Conservation (phyloP, 805 yeast species). For the Spathaspora passalidarum region DNA sequence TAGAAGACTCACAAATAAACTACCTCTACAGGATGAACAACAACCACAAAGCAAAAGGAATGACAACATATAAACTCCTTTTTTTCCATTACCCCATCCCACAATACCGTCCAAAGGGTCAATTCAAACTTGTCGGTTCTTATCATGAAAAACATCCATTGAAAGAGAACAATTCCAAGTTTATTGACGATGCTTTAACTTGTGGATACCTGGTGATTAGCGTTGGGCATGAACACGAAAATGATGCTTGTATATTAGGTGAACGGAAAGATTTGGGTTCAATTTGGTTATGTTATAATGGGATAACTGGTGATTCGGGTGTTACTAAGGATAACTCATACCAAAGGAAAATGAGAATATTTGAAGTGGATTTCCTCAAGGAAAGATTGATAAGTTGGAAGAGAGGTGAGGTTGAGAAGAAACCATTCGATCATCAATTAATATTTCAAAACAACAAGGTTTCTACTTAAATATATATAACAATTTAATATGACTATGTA, state of each 20-base stretch:
- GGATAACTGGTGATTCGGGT: constrained; percentile 38
- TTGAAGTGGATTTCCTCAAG: constrained; percentile 27
- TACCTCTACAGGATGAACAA: constrained; percentile 27
- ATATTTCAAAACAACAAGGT: constrained; percentile 10
- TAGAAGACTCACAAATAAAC: constrained; percentile 33
- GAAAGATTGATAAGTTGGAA: constrained; percentile 37
- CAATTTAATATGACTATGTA: not conserved
- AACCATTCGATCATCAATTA: constrained; percentile 27
- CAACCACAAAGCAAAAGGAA: not conserved
- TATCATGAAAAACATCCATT: constrained; percentile 37
- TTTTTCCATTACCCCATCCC: constrained; percentile 43
- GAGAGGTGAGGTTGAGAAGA: constrained; percentile 21
- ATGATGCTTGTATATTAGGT: constrained; percentile 38
- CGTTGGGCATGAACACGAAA: constrained; percentile 44
- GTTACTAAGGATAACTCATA: constrained; percentile 22
- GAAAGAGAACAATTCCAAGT: constrained; percentile 20
- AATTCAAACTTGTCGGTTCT: constrained; percentile 34
- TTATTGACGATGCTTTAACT: constrained; percentile 31
- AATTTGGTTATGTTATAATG: constrained; percentile 39
- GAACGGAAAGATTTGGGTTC: constrained; percentile 8
- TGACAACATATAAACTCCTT: constrained; percentile 22
- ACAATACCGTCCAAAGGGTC: constrained; percentile 38
- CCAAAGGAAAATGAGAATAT: constrained; percentile 33
- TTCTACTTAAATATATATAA: not conserved
- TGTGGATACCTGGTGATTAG: constrained; percentile 35